Percentiles rank a stretch among this genome's conserved stretches.
These are phyloP conservation scores for Xenoacremonium recifei DNA, from an alignment of 2,329 filamentous ascomycete genomes.

Conservation along the genomic window DNA sequence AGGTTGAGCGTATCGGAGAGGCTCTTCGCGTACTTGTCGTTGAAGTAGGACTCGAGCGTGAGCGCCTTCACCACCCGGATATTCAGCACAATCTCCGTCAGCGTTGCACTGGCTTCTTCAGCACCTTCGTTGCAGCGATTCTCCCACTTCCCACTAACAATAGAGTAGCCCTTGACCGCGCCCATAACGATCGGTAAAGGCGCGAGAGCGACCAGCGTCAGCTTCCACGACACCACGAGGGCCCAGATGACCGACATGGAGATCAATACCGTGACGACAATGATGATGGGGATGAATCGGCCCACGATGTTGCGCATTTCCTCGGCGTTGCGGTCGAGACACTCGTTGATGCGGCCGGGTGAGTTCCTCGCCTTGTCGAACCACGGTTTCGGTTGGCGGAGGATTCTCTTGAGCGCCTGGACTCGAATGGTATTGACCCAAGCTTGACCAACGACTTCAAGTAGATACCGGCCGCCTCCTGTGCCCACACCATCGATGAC, in stretches of 20 bases:
- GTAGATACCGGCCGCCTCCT: slow-evolving; percentile 66
- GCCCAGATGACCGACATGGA: slow-evolving; percentile 72
- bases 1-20: slow-evolving; percentile 52
- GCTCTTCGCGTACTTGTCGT: slow-evolving; percentile 56
- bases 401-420: slow-evolving; percentile 65
- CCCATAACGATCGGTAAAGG: slow-evolving; percentile 66
- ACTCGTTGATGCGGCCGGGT: slow-evolving; percentile 62
- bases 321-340: slow-evolving; percentile 78
- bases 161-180: slow-evolving; percentile 64
- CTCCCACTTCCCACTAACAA: slow-evolving; percentile 71
- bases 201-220: slow-evolving; percentile 74
- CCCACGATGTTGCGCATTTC: slow-evolving; percentile 83
- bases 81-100: slow-evolving; percentile 74
- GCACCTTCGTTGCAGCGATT: slow-evolving; percentile 61
- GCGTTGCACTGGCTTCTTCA: slow-evolving; percentile 52
- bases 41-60: slow-evolving; percentile 71
- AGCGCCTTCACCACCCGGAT: slow-evolving; percentile 77
- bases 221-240: slow-evolving; percentile 70
- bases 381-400: slow-evolving; percentile 76
- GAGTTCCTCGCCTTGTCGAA: slow-evolving; percentile 70
- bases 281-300: slow-evolving; percentile 69
- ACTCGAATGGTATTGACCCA: slow-evolving; percentile 75
- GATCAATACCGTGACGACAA: slow-evolving; percentile 68
- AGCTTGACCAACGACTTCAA: slow-evolving; percentile 68
- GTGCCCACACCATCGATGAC: slow-evolving; percentile 62